Conservation (phyloP, 441 rosid species). For the Arabidopsis lyrata region DNA sequence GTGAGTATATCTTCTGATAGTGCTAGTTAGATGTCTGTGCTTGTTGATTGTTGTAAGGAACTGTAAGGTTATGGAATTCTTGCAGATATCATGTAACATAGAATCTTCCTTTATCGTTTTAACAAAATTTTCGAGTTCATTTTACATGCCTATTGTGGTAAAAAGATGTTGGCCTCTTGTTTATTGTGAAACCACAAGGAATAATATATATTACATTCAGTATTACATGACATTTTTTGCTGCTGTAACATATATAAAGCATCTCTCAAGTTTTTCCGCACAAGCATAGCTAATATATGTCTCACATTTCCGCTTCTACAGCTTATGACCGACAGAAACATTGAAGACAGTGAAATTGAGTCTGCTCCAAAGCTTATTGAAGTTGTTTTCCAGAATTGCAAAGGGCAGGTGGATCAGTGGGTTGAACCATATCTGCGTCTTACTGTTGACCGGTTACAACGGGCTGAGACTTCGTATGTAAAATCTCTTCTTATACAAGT, state of each 20-base stretch:
- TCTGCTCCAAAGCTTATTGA: constrained; percentile 99
- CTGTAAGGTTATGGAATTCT: constrained; percentile 13
- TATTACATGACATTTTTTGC: constrained; percentile 26
- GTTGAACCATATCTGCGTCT: constrained; percentile 92
- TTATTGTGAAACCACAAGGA: constrained; percentile 7
- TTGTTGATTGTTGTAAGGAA: constrained; percentile 15
- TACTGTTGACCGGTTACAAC: constrained; percentile 80
- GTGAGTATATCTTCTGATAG: constrained; percentile 58
- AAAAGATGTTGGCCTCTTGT: constrained; percentile 21
- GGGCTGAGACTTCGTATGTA: constrained; percentile 76
- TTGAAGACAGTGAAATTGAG: constrained; percentile 91
- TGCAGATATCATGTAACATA: constrained; percentile 20
- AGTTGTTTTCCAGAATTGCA: constrained; percentile 95
- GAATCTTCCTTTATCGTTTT: constrained; percentile 15
- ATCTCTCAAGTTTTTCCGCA: constrained; percentile 27
- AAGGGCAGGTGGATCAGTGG: constrained; percentile 98
- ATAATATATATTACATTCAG: constrained; percentile 10
- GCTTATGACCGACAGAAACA: constrained; percentile 86
- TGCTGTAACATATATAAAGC: constrained; percentile 19
- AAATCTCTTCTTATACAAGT: constrained; percentile 97
- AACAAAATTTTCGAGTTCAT: constrained; percentile 1
- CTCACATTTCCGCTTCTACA: constrained; percentile 45
- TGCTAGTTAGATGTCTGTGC: constrained; percentile 18
- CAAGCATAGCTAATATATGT: constrained; percentile 28
- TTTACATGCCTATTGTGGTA: constrained; percentile 13